phyloP scores from a whole-genome alignment of 441 rosid genomes.

The Erysimum cheiri region DNA sequence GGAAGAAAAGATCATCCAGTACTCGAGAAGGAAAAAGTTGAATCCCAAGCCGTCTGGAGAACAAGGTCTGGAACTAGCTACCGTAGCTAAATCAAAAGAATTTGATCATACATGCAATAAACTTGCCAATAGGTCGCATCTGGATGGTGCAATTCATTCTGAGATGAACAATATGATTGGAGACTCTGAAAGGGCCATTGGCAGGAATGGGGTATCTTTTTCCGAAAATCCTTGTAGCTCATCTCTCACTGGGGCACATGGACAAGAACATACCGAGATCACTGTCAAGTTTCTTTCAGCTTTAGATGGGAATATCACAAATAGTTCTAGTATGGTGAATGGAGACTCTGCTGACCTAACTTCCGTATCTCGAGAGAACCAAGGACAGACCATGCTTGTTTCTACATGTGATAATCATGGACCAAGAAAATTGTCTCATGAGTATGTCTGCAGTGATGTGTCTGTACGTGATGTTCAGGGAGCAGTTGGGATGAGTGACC shows the following conservation, averaged over 20 bases:
- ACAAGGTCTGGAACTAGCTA: slow-evolving; percentile 46
- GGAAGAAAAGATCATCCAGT: slow-evolving; percentile 71
- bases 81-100: slow-evolving; percentile 29
- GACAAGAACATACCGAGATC: slow-evolving; percentile 37
- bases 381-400: slow-evolving; percentile 38
- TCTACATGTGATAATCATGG: slow-evolving; percentile 39
- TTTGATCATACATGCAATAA: slow-evolving; percentile 9
- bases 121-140: slow-evolving; percentile 20
- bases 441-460: slow-evolving; percentile 26
- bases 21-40: slow-evolving; percentile 77
- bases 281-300: slow-evolving; percentile 30
- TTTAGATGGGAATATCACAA: slow-evolving; percentile 29
- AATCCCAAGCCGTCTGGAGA: slow-evolving; percentile 54
- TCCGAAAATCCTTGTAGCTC: slow-evolving; percentile 31
- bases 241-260: slow-evolving; percentile 29
- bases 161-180: slow-evolving; percentile 41
- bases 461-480: slow-evolving; percentile 43
- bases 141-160: slow-evolving; percentile 33
- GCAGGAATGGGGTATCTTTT: slow-evolving; percentile 28
- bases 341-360: slow-evolving; percentile 39
- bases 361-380: slow-evolving; percentile 43
- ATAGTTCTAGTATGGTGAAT: slow-evolving; percentile 40
- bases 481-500: slow-evolving; percentile 41
- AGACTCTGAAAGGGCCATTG: slow-evolving; percentile 39
- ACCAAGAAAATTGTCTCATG: slow-evolving; percentile 39